Conservation (phyloP, 2,329 filamentous ascomycete species). For the Pochonia chlamydosporia region DNA sequence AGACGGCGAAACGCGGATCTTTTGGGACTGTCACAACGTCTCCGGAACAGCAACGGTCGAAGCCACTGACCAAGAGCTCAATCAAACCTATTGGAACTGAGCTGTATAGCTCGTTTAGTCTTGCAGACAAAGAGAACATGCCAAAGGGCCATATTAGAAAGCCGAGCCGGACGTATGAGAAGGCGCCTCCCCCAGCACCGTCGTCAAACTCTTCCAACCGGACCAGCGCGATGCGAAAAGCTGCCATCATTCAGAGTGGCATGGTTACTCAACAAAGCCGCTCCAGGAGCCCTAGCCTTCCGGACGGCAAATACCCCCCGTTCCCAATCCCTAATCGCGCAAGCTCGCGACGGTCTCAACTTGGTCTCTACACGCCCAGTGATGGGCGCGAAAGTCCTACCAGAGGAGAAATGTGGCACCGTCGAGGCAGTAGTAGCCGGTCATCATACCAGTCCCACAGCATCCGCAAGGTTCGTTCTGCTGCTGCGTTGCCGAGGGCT, state of each 20-base stretch:
- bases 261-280: conserved; percentile 62
- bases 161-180: conserved; percentile 30
- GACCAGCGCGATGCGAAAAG: conserved; percentile 64
- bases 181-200: conserved; percentile 25
- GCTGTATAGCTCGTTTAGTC: conserved; percentile 38
- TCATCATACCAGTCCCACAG: conserved; percentile 53
- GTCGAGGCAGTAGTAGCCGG: conserved; percentile 42
- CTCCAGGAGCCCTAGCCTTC: conserved; percentile 59
- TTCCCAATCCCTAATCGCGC: conserved; percentile 88
- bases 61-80: conserved; percentile 18
- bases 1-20: conserved; percentile 36
- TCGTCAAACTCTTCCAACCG: conserved; percentile 31
- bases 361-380: conserved; percentile 57
- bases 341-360: conserved; percentile 71
- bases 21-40: conserved; percentile 32
- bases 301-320: conserved; percentile 61
- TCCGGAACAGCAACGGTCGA: conserved; percentile 34
- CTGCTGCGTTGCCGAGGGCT: conserved; percentile 60
- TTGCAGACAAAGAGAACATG: conserved; percentile 25
- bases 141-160: conserved; percentile 19
- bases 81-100: conserved; percentile 34
- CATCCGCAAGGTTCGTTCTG: conserved; percentile 80
- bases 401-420: conserved; percentile 49
- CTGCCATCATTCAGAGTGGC: conserved; percentile 75
- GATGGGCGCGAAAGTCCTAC: conserved; percentile 78